Conservation (phyloP, 2,329 filamentous ascomycete genomes). For the Ophidiomyces ophidiicola region DNA sequence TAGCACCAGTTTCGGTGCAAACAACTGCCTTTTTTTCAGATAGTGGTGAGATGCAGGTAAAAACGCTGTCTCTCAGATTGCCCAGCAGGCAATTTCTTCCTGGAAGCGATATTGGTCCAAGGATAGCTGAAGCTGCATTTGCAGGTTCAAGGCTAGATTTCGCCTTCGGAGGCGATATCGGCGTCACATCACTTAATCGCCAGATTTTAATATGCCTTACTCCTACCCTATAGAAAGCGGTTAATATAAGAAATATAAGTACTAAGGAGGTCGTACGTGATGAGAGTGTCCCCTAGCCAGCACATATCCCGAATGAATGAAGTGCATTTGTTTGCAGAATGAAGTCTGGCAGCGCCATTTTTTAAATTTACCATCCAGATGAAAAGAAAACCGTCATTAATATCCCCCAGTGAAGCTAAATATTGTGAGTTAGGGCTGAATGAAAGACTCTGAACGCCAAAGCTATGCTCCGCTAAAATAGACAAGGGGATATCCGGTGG, state of each 20-base stretch:
- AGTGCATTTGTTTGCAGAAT: conserved; percentile 87
- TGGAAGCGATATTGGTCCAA: conserved; percentile 55
- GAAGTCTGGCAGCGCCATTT: conserved; percentile 63
- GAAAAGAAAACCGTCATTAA: conserved; percentile 89
- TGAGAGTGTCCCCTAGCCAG: conserved; percentile 73
- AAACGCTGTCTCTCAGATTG: conserved; percentile 67
- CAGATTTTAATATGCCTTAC: conserved; percentile 89
- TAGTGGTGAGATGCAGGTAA: conserved; percentile 63
- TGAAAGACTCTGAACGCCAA: conserved; percentile 74
- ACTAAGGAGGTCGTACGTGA: conserved; percentile 47
- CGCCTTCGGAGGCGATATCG: conserved; percentile 52
- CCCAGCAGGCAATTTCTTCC: conserved; percentile 84
- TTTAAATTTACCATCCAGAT: conserved; percentile 79
- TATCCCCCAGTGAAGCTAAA: conserved; percentile 73
- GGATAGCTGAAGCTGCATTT: conserved; percentile 29
- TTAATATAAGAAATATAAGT: neutral
- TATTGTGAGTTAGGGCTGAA: conserved; percentile 81
- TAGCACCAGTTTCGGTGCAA: conserved; percentile 73
- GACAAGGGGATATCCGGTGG: conserved; percentile 72
- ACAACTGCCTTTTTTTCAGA: conserved; percentile 64
- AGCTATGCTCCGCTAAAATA: conserved; percentile 77
- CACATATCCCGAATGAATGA: conserved; percentile 73
- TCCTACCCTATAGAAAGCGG: conserved; percentile 42
- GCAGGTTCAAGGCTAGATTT: conserved; percentile 36
- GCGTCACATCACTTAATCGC: conserved; percentile 59